These are phyloP conservation scores for Eragrostis tef DNA, from an alignment of 202 grass and related monocot genomes.

Conservation along the genomic window DNA sequence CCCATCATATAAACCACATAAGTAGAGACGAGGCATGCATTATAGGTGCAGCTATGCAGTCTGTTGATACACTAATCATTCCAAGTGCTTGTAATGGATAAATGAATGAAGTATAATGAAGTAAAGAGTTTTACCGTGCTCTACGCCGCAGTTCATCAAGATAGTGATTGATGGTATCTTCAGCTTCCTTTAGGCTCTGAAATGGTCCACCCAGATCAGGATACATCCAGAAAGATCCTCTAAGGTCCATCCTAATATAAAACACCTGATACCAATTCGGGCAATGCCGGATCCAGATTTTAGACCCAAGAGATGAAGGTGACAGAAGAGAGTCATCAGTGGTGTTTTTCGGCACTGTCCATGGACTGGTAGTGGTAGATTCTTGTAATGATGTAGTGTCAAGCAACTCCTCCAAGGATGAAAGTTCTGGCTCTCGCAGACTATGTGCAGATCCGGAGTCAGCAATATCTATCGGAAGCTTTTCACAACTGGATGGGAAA, in stretches of 20 bases:
- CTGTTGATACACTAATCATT: too few species aligned
- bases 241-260: slow-evolving; percentile 8
- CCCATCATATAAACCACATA: too few species aligned
- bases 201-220: background rate
- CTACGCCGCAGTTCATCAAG: background rate
- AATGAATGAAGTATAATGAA: background rate
- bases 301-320: background rate
- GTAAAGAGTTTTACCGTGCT: background rate
- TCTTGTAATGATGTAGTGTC: background rate
- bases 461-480: background rate
- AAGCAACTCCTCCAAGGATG: background rate
- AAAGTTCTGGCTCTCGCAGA: background rate
- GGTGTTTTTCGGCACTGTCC: background rate
- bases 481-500: background rate
- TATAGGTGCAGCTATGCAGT: too few species aligned
- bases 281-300: background rate
- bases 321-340: background rate
- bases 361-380: background rate
- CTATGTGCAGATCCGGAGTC: background rate
- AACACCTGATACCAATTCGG: background rate
- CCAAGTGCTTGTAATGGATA: background rate
- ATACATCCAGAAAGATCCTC: background rate
- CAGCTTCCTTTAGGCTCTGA: background rate
- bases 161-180: background rate
- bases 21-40: too few species aligned